Conservation (phyloP, 2,329 filamentous ascomycete species). For the Claviceps sp. region DNA sequence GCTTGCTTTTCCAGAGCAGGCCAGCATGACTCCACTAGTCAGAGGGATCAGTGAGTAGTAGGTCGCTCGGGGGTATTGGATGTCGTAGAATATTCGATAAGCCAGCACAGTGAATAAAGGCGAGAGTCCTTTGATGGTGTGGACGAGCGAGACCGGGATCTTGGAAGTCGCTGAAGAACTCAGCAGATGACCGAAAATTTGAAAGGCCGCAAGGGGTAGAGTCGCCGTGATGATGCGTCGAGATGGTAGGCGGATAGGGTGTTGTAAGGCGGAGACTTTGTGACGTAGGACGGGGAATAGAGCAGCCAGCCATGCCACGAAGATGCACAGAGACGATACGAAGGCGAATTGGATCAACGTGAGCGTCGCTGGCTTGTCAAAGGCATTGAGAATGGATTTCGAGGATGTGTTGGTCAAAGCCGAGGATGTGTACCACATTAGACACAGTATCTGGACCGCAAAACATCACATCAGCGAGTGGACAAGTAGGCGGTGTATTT, state of each 20-base stretch:
- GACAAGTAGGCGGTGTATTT: background rate
- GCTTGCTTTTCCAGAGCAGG: slow-evolving; percentile 68
- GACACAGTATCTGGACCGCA: slow-evolving; percentile 56
- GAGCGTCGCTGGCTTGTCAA: slow-evolving; percentile 80
- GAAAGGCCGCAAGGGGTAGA: slow-evolving; percentile 82
- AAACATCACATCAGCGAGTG: slow-evolving; percentile 3
- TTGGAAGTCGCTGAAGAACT: slow-evolving; percentile 88
- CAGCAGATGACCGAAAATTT: slow-evolving; percentile 84
- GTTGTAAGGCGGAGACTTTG: slow-evolving; percentile 63
- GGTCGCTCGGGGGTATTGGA: slow-evolving; percentile 74
- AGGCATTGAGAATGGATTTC: slow-evolving; percentile 87
- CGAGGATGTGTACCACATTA: slow-evolving; percentile 89
- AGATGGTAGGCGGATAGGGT: slow-evolving; percentile 71
- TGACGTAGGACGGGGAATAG: slow-evolving; percentile 58
- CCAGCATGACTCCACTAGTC: slow-evolving; percentile 87
- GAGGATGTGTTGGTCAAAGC: slow-evolving; percentile 95
- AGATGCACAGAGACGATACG: slow-evolving; percentile 75
- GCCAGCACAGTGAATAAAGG: slow-evolving; percentile 90
- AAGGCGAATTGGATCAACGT: slow-evolving; percentile 90
- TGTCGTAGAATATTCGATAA: slow-evolving; percentile 79
- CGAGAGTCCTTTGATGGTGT: slow-evolving; percentile 96
- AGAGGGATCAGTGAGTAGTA: slow-evolving; percentile 85
- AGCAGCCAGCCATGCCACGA: slow-evolving; percentile 63
- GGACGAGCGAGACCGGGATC: slow-evolving; percentile 91
- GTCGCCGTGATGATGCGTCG: slow-evolving; percentile 74